Evolutionary conservation across 2,329 filamentous ascomycete genomes (phyloP).

Genomic region (Endocalyx cinctus): DNA sequence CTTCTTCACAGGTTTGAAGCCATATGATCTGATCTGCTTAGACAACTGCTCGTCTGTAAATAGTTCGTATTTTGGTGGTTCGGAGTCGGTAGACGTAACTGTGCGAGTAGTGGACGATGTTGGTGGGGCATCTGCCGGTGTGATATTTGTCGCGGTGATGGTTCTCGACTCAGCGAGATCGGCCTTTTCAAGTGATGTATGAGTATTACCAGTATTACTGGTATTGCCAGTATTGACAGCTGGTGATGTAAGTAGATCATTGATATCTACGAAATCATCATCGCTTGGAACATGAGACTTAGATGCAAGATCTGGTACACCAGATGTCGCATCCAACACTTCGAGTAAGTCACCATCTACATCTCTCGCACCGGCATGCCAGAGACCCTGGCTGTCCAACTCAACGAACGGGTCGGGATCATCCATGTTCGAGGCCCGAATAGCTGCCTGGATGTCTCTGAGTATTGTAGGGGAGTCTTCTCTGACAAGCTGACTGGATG

Average conservation of each 20-base stretch:
- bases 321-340: conserved; percentile 44
- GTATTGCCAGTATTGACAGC: conserved; percentile 5
- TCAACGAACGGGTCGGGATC: conserved; percentile 34
- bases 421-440: conserved; percentile 52
- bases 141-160: conserved; percentile 3
- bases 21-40: conserved; percentile 58
- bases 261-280: conserved; percentile 25
- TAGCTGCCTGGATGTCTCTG: conserved; percentile 57
- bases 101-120: too few relatives aligned
- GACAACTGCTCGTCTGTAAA: conserved; percentile 61
- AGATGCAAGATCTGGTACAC: neutral
- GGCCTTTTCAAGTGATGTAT: conserved; percentile 8
- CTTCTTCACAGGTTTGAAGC: conserved; percentile 68
- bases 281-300: neutral
- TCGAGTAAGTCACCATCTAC: conserved; percentile 58
- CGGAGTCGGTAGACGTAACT: neutral
- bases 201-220: conserved; percentile 1
- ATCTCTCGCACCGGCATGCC: conserved; percentile 67
- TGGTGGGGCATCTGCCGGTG: conserved; percentile 1
- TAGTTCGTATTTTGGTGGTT: conserved; percentile 52
- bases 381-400: conserved; percentile 46
- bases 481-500: conserved; percentile 73
- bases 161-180: conserved; percentile 14
- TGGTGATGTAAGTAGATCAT: conserved; percentile 22
- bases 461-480: conserved; percentile 67